Conservation (phyloP, 768 basidiomycete genomes). For the Pulveroboletus sp. region DNA sequence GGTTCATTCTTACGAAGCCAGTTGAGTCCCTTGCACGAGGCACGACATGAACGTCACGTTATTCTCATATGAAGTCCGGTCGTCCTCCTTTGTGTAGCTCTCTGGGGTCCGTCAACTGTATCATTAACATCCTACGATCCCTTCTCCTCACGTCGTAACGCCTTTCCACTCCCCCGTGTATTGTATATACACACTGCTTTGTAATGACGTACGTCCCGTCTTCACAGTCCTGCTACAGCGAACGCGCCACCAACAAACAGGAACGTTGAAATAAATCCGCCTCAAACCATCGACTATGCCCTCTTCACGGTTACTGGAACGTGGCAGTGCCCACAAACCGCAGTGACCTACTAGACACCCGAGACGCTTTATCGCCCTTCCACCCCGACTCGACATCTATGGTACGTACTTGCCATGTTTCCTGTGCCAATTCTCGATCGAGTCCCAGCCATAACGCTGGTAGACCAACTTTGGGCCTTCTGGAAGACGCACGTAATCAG, state of each 20-base stretch:
- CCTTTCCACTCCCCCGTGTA: slow-evolving; percentile 7
- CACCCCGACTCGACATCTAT: background rate
- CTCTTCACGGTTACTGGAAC: no score
- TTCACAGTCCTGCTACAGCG: background rate
- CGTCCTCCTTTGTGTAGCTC: background rate
- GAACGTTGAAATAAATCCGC: background rate
- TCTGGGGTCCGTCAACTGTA: background rate
- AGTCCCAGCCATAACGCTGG: slow-evolving; percentile 39
- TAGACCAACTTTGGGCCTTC: slow-evolving; percentile 51
- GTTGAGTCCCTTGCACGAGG: slow-evolving; percentile 55
- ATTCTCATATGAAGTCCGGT: background rate
- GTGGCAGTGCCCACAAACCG: no score
- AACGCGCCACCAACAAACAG: background rate
- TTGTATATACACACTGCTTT: slow-evolving; percentile 1
- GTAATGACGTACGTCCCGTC: background rate
- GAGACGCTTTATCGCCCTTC: no score
- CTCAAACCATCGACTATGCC: background rate
- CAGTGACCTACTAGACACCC: no score
- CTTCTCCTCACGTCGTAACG: slow-evolving; percentile 4
- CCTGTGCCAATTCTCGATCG: slow-evolving; percentile 61
- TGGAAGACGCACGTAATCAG: slow-evolving; percentile 58
- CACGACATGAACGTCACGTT: slow-evolving; percentile 3
- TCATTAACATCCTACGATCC: background rate
- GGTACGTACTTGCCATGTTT: slow-evolving; percentile 41
- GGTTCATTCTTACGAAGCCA: slow-evolving; percentile 56